Conservation (phyloP, 2,329 filamentous ascomycete genomes). For the Basipetospora chlamydospora region DNA sequence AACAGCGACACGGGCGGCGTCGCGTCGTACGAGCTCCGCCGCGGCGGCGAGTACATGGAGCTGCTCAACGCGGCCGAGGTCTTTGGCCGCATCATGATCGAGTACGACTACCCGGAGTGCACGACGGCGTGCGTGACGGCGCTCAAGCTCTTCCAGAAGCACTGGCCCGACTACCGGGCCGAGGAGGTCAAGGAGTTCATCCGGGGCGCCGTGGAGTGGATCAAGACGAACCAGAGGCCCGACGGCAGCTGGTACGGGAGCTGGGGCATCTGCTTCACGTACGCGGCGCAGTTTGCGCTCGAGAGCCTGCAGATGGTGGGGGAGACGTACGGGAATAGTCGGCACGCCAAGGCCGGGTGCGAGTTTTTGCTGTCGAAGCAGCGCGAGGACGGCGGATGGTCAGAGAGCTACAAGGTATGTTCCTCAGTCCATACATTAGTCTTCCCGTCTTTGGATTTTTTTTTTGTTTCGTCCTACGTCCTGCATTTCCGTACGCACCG, state of each 20-base stretch:
- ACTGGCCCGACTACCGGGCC: slow-evolving; percentile 68
- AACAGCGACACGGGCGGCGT: slow-evolving; percentile 80
- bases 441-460: too few relatives aligned
- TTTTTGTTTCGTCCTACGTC: too few relatives aligned
- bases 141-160: slow-evolving; percentile 63
- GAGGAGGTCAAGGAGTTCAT: slow-evolving; percentile 64
- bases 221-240: slow-evolving; percentile 59
- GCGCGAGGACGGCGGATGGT: slow-evolving; percentile 85
- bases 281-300: slow-evolving; percentile 90
- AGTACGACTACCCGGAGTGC: slow-evolving; percentile 96
- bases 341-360: slow-evolving; percentile 58
- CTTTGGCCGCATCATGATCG: slow-evolving; percentile 94
- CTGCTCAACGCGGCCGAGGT: slow-evolving; percentile 90
- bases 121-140: slow-evolving; percentile 89
- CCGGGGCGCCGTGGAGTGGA: slow-evolving; percentile 61
- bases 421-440: background rate
- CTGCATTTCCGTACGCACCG: too few relatives aligned
- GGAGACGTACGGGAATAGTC: slow-evolving; percentile 64
- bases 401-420: slow-evolving; percentile 69
- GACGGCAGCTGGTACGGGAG: slow-evolving; percentile 97
- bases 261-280: slow-evolving; percentile 98
- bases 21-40: slow-evolving; percentile 75
- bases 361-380: slow-evolving; percentile 78
- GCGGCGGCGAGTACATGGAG: slow-evolving; percentile 67
- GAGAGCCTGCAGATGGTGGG: slow-evolving; percentile 72